phyloP scores from a whole-genome alignment of 352 stramenopile species.

The Nothophytophthora sp. region DNA sequence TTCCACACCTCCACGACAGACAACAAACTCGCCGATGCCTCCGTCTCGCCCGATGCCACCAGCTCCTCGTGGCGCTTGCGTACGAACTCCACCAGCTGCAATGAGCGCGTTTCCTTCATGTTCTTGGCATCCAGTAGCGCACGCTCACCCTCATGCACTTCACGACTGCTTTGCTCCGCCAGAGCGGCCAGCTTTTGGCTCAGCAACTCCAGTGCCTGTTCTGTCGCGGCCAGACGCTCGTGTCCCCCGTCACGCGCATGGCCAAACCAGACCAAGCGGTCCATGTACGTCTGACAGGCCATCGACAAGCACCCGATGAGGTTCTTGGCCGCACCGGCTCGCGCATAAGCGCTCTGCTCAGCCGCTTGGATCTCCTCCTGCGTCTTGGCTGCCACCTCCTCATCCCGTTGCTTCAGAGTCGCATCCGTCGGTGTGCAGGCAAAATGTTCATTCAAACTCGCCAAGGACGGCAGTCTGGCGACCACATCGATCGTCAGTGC shows the following conservation, averaged over 20 bases:
- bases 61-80: slow-evolving; percentile 32
- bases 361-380: slow-evolving; percentile 16
- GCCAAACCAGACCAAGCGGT: slow-evolving; percentile 35
- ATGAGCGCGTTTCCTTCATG: slow-evolving; percentile 25
- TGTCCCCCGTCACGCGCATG: slow-evolving; percentile 8
- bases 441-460: slow-evolving; percentile 19
- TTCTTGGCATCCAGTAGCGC: slow-evolving; percentile 26
- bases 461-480: slow-evolving; percentile 21
- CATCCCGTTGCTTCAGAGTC: slow-evolving; percentile 14
- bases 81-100: slow-evolving; percentile 38
- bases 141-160: slow-evolving; percentile 27
- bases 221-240: slow-evolving; percentile 17
- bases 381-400: slow-evolving; percentile 21
- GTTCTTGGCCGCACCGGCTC: slow-evolving; percentile 38
- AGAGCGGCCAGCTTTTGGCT: slow-evolving; percentile 17
- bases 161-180: slow-evolving; percentile 11
- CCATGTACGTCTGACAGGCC: slow-evolving; percentile 41
- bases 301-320: slow-evolving; percentile 45
- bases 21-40: slow-evolving; percentile 32
- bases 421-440: slow-evolving; percentile 16
- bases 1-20: slow-evolving; percentile 38
- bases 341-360: slow-evolving; percentile 23
- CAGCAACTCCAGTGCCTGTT: slow-evolving; percentile 26
- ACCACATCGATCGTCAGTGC: slow-evolving; percentile 17
- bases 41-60: slow-evolving; percentile 22